Conservation (phyloP, 1,139 yeast genomes). For the Yamadazyma conglobata region DNA sequence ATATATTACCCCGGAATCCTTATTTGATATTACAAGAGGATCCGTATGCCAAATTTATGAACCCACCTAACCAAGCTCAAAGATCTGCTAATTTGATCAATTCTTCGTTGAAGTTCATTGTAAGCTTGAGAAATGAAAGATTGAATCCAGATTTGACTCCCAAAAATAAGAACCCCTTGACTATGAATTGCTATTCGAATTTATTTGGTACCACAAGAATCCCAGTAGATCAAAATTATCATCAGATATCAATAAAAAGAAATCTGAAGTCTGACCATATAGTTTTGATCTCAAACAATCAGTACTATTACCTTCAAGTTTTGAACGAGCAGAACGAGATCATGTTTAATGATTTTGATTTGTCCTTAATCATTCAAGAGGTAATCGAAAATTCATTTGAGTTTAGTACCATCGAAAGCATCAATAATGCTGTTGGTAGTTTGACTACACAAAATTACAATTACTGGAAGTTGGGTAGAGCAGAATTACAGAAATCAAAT, state of each 20-base stretch:
- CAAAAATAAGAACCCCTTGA: slow-evolving; percentile 45
- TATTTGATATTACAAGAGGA: slow-evolving; percentile 70
- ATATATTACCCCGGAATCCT: slow-evolving; percentile 73
- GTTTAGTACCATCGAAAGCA: slow-evolving; percentile 37
- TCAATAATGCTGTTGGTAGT: slow-evolving; percentile 61
- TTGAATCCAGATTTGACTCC: slow-evolving; percentile 59
- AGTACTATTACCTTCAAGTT: slow-evolving; percentile 60
- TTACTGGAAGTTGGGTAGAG: slow-evolving; percentile 60
- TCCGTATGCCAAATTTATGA: slow-evolving; percentile 53
- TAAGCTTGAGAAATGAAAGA: slow-evolving; percentile 51
- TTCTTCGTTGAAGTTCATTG: slow-evolving; percentile 62
- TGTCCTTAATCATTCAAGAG: slow-evolving; percentile 46
- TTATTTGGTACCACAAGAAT: slow-evolving; percentile 66
- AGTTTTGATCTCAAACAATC: slow-evolving; percentile 53
- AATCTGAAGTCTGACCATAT: slow-evolving; percentile 44
- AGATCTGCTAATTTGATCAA: slow-evolving; percentile 64
- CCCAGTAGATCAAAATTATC: slow-evolving; percentile 34
- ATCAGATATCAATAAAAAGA: slow-evolving; percentile 29
- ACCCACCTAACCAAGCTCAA: slow-evolving; percentile 62
- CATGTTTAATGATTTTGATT: slow-evolving; percentile 54
- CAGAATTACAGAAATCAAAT: slow-evolving; percentile 46
- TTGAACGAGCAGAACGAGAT: slow-evolving; percentile 36
- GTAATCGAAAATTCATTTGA: slow-evolving; percentile 45
- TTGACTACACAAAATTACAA: slow-evolving; percentile 65
- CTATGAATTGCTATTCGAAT: slow-evolving; percentile 65